Conservation (phyloP, 1,284 basidiomycete genomes). For the Amylostereum areolatum region DNA sequence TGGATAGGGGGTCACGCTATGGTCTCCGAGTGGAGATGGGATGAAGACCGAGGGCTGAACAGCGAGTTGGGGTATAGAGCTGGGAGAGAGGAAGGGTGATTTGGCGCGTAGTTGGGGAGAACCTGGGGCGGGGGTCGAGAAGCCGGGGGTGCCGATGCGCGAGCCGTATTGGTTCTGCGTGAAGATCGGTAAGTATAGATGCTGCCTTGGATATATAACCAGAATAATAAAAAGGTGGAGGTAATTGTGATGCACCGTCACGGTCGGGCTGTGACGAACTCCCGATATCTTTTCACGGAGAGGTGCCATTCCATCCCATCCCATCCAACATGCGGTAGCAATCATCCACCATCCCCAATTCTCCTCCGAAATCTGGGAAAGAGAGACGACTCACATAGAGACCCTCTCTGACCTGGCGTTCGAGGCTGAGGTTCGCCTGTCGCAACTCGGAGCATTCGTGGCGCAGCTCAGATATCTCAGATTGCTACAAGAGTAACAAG, state of each 20-base stretch:
- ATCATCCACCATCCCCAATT: background rate
- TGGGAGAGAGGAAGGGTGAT: conserved; percentile 66
- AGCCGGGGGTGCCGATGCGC: conserved; percentile 41
- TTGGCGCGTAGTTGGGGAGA: conserved; percentile 70
- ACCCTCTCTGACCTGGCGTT: conserved; percentile 65
- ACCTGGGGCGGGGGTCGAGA: conserved; percentile 64
- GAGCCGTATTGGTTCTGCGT: conserved; percentile 25
- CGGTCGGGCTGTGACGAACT: no score
- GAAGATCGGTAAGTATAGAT: conserved; percentile 1
- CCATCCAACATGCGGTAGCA: no score
- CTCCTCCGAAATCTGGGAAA: background rate
- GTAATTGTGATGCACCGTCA: no score
- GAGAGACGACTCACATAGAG: conserved; percentile 40
- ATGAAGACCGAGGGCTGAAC: conserved; percentile 36
- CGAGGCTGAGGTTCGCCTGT: conserved; percentile 64
- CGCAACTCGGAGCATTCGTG: conserved; percentile 70
- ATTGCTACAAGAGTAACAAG: conserved; percentile 35
- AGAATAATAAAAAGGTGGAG: no score
- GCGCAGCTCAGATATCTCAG: conserved; percentile 62
- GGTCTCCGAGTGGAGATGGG: conserved; percentile 69
- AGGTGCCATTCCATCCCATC: no score
- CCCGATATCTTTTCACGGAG: no score
- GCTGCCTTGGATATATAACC: no score
- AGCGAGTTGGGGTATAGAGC: conserved; percentile 39
- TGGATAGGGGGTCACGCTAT: conserved; percentile 44